A percentile compares a stretch with the other conserved stretches of the same genome.
Evolutionary conservation across 1,139 yeast genomes (phyloP).

Genomic region (Debaryomyces coudertii): DNA sequence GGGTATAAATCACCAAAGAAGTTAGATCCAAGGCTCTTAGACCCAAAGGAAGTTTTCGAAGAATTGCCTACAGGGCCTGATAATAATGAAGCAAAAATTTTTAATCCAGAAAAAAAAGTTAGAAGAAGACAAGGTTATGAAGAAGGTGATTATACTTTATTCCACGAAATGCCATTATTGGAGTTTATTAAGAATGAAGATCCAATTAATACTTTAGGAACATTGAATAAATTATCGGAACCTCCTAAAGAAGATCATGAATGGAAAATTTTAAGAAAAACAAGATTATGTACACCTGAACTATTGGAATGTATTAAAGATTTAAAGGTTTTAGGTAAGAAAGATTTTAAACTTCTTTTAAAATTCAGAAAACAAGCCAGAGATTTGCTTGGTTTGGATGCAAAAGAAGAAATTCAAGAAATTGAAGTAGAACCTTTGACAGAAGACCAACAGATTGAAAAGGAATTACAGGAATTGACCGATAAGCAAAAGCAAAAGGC

Average conservation of each 20-base stretch:
- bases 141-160: conserved; percentile 84
- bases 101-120: conserved; percentile 87
- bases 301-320: conserved; percentile 83
- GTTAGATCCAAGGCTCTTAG: conserved; percentile 87
- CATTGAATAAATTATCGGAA: conserved; percentile 56
- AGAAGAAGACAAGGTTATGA: conserved; percentile 97
- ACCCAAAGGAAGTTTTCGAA: conserved; percentile 92
- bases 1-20: conserved; percentile 96
- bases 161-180: conserved; percentile 71
- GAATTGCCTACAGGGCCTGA: conserved; percentile 76
- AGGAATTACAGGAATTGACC: conserved; percentile 74
- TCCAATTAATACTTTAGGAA: conserved; percentile 83
- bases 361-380: conserved; percentile 91
- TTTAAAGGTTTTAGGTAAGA: conserved; percentile 89
- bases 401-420: conserved; percentile 48
- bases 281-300: conserved; percentile 78
- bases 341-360: conserved; percentile 82
- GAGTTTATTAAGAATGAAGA: conserved; percentile 81
- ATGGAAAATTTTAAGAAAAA: conserved; percentile 68
- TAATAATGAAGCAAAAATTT: conserved; percentile 91
- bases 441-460: conserved; percentile 88
- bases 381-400: conserved; percentile 71
- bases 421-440: conserved; percentile 72
- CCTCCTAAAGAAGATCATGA: conserved; percentile 66
- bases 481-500: conserved; percentile 69